Evolutionary conservation across 2,329 filamentous ascomycete species (phyloP), one percentile per base, ranked within the genome.

Genomic region (Davidsoniella neocaledoniae): DNA sequence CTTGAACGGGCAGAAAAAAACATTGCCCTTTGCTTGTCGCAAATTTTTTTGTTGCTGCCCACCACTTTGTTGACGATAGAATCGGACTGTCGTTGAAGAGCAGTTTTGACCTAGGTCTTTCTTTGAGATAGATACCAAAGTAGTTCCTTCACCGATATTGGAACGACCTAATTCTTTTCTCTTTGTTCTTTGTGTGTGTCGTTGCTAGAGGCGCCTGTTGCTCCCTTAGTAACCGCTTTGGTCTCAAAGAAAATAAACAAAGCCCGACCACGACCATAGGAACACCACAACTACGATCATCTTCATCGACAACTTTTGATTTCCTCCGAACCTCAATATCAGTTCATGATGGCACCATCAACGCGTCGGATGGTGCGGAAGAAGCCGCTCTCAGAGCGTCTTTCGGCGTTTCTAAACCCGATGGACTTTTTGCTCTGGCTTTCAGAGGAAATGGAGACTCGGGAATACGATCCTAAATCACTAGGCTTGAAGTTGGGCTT

Each of bases 391-490:
- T 62, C 68, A 26, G 83, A 96, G 72, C 85, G 90, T 63, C 74
- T 96, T 63, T 78, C 79, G 61, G 73, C 83, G 51, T 79, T 79
- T 63, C 69, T 95, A 53, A 90, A 96, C 60, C 86, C 86, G 2
- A 81, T 84, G 68, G 91, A 98, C 66, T 84, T 90, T 60, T 68
- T 91, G 49, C 77, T 98, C 16, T 94, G 86, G 83, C 65, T 94
- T 2, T 93, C 86, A 0, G 90, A 96, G 62, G 86, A 94, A 66
- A 74, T 98, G 53, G 88, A 95, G 62, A 86, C 86, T 25, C 81
- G 83, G 60, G 85, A 94, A 58, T 93, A 87, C 79, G 85, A 95
- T 57, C 86, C 90, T 17, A 81, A 84, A 56, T 68, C 79, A 36
- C 82, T 86, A 63, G 83, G 86, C 23, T 76, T 79, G 4, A 79